Conservation (phyloP, 305 asterid genomes). For the Rubia balearica region DNA sequence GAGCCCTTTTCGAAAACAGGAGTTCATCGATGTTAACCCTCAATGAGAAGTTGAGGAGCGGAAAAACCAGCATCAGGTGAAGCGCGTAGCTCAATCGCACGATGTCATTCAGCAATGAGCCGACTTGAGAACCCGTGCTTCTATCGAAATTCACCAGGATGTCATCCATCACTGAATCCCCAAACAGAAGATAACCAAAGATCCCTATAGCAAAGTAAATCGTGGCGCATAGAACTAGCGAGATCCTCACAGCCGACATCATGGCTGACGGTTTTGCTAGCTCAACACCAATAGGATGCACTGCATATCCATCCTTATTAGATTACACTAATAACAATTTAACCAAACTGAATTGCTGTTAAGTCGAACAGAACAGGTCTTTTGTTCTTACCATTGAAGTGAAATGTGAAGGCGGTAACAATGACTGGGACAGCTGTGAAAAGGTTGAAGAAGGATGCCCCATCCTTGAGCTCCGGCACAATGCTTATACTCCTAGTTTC, state of each 20-base stretch:
- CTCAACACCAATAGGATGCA: constrained; percentile 85
- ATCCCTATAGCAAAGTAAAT: constrained; percentile 68
- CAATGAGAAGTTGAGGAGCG: constrained; percentile 72
- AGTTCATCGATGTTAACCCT: constrained; percentile 74
- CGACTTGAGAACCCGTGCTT: constrained; percentile 40
- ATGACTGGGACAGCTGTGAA: constrained; percentile 90
- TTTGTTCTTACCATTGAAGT: constrained; percentile 81
- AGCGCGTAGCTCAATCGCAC: constrained; percentile 77
- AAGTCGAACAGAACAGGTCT: not conserved
- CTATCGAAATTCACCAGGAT: constrained; percentile 76
- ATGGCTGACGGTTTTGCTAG: constrained; percentile 64
- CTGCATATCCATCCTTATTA: constrained; percentile 26
- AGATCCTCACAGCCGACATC: constrained; percentile 56
- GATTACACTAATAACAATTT: too few relatives aligned
- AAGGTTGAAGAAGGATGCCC: constrained; percentile 72
- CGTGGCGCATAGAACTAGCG: constrained; percentile 60
- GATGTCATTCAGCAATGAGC: constrained; percentile 43
- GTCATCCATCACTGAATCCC: constrained; percentile 84
- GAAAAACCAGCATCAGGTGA: constrained; percentile 79
- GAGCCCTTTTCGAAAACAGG: constrained; percentile 51
- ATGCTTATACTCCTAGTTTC: constrained; percentile 51
- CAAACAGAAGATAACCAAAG: constrained; percentile 89
- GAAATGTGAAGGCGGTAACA: constrained; percentile 82
- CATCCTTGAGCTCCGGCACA: constrained; percentile 48
- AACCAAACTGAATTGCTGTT: not conserved